Evolutionary conservation across 768 basidiomycete species (phyloP).

Genomic region (Boletus reticuloceps): DNA sequence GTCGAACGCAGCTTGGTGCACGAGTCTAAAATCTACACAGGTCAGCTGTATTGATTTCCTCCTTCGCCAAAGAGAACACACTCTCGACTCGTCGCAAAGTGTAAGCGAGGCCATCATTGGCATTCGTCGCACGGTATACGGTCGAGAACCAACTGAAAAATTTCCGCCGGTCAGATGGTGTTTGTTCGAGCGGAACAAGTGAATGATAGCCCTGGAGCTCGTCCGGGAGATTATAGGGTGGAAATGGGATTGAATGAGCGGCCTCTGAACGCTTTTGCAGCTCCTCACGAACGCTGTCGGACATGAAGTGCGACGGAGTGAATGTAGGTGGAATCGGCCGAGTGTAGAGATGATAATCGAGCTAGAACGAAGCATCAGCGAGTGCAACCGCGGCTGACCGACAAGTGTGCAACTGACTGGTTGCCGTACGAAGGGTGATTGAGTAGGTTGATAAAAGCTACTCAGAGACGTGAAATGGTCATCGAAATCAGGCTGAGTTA

Average conservation of each 20-base stretch:
- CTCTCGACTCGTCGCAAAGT: slow-evolving; percentile 85
- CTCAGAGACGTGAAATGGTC: slow-evolving; percentile 21
- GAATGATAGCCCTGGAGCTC: slow-evolving; percentile 91
- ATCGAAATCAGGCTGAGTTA: slow-evolving; percentile 32
- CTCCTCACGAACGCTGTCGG: slow-evolving; percentile 69
- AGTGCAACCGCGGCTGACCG: neutral
- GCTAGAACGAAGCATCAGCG: slow-evolving; percentile 39
- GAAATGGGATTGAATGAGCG: slow-evolving; percentile 33
- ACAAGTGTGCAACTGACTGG: slow-evolving; percentile 47
- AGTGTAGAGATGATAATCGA: slow-evolving; percentile 93
- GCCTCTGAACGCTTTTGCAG: slow-evolving; percentile 50
- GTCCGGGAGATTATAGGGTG: slow-evolving; percentile 67
- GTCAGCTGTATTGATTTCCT: neutral
- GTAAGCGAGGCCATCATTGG: slow-evolving; percentile 75
- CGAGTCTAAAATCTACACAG: slow-evolving; percentile 73
- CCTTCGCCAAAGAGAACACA: slow-evolving; percentile 28
- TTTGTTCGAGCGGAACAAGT: slow-evolving; percentile 72
- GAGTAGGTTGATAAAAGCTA: slow-evolving; percentile 39
- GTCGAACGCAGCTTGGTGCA: slow-evolving; percentile 76
- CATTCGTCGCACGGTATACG: slow-evolving; percentile 79
- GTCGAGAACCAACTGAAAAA: slow-evolving; percentile 79
- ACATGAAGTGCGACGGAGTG: slow-evolving; percentile 73
- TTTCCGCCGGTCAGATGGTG: slow-evolving; percentile 60
- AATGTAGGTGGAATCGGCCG: slow-evolving; percentile 58
- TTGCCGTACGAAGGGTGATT: slow-evolving; percentile 58